Base-by-base conservation (phyloP, 2,329 filamentous ascomycete genomes). In the Sporothrix pseudoabietina region DNA sequence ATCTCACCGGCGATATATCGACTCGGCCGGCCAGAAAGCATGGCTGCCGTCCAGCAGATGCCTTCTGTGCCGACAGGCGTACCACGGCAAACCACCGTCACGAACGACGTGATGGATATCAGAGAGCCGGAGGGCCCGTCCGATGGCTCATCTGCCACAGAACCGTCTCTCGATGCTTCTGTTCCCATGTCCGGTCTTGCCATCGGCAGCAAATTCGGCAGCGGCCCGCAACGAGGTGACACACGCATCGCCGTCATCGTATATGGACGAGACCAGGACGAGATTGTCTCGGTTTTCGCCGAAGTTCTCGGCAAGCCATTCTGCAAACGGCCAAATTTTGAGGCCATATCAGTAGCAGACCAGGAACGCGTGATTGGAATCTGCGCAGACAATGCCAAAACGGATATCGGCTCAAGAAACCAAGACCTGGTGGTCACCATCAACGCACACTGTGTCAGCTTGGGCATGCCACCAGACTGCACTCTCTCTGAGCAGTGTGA, bases 301-400 rank as follows among this genome's bases (percentile, higher is more conserved):
- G 92, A 95, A 78, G 90, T 95, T 8, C 82, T 96, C 57, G 93
- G 93, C 16, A 93, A 94, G 79, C 87, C 90, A 26, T 91, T 88
- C 82, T 87, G 86, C 74, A 83, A 91, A 59, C 87, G 88, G 71
- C 81, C 84, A 44, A 83, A 86, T 72, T 85, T 92, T 80, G 82
- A 84, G 75, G 82, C 87, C 63, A 84, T 90, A 77, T 84, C 84
- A 76, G 77, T 82, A 69, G 83, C 87, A 70, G 86, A 91, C 77
- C 82, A 86, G 78, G 88, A 89, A 75, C 85, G 88, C n/a, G 90
- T 95, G 9, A 84, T 93, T 65, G 93, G 92, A 2, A 84, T 94
- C 69, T 81, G 84, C 59, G 87, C 87, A 6, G 83, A 84, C 19
- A 83, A 87, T 72, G 87, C 92, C 14, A 87, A 86, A 74, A 80